Base-by-base conservation (phyloP, 192 early-diverging fungal genomes). In the Podila verticillata region DNA sequence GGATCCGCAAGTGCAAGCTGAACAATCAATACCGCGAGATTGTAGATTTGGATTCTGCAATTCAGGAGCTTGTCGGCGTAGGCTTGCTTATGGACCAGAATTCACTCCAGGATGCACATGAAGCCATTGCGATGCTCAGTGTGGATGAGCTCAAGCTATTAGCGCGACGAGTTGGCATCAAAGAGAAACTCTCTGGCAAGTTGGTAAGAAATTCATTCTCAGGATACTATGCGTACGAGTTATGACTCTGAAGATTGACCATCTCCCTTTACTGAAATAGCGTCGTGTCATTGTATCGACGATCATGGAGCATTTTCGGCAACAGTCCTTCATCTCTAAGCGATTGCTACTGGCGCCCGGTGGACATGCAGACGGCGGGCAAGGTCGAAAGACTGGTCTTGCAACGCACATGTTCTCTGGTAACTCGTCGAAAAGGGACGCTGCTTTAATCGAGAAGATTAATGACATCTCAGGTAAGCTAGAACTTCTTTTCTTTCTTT, bases 91-190 rank as follows among this genome's bases (percentile, higher is more conserved):
- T 82, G 44, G 72, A 82, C 65, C 70, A 80, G 34, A 66, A 24
- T 2, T 26, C 44, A 3, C 54, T 80, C 4, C 29, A 61, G 0
- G 70, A 77, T 28, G 48, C 73, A 2, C 65, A 74, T 12, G 68
- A 74, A 5, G 74, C 74, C 0, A 47, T 83, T 7, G 63, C 44
- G 6, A 82, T 74, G 51, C 48, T 82, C 9, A 54, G 48, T 1
- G 51, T 78, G 51, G 74, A 79, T 31, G 79, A 84, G 57, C 58
- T 85, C 10, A 85, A 85, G 65, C 39, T 66, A 3, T 48, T 74
- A 58, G 70, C 69, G 9, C 65, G 74, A 5, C 36, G 64, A 20
- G 59, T 70, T 0, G 72, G 80, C 3, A 56, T 74, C 12, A 54
- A 61, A 15, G 72, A 82, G 48, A 70, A 59, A 22, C 44, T 82